Evolutionary conservation across 176 grass and related monocot species (phyloP), one percentile per base, ranked within the genome.

Genomic region (Eragrostis curvula): DNA sequence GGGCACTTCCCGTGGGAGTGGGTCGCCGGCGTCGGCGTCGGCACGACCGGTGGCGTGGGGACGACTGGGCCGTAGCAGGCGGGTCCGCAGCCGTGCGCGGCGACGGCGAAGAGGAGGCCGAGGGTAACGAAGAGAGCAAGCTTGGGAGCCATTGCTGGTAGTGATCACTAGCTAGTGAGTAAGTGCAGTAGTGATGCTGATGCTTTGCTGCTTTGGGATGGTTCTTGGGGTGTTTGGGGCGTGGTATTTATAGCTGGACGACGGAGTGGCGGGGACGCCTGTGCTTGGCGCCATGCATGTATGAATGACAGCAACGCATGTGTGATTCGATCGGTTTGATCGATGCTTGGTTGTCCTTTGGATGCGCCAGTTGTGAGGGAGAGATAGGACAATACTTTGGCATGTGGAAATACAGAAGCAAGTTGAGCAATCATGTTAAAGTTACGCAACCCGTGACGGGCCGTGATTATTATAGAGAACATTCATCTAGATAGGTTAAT

Each of bases 81-180:
- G 3, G 83, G 28, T 0, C 0, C 65, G n/a, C 66, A 85, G 83
- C 74, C 83, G 15, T 85, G 83, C 9, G 71, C 50, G 15, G 78
- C 78, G 12, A 64, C 47, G 5, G 81, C 43, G 59, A 83, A 61
- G 28, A 81, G 58, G 58, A 61, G 42, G 78, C 51, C 12, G 6
- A 87, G 2, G 21, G 51, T 70, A 0, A 69, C 3, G 62, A 81
- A 49, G 14, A 75, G 42, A 2, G 62, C 78, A 15, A 29, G 5
- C n/a, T 69, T 87, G 49, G 49, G n/a, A 56, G 65, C 78, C 78
- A 81, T 80, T 57, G 62, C 32, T 52, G 13, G 18, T 13, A 5
- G 58, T 25, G 11, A 2, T 28, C 9, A 56, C 20, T 55, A 3
- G 20, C n/a, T 25, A 28, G 23, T 25, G 12, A 61, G 17, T 9